Evolutionary conservation across 2,329 filamentous ascomycete species (phyloP), one percentile per base, ranked within the genome.

Genomic region (Annulohypoxylon truncatum): DNA sequence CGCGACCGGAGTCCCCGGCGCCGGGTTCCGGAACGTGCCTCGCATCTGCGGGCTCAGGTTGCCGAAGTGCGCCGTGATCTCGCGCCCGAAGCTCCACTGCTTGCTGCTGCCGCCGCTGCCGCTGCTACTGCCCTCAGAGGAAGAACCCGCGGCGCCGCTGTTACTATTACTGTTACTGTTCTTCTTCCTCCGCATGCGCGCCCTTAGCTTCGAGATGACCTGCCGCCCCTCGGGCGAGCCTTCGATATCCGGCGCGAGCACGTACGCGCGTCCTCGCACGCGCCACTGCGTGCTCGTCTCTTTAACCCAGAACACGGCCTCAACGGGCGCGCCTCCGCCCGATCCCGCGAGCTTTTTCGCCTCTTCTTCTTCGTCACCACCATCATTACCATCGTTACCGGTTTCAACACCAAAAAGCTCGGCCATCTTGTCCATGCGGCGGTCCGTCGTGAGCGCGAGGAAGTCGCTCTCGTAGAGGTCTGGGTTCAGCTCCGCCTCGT

Each of bases 11-110:
- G 83, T 82, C 0, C 92, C 92, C 0, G 92, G 90, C 4, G 86
- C 82, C 75, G 96, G 86, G 76, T 91, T 89, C 79, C 88, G 90
- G 77, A 94, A 94, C 7, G 87, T 85, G 8, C 91, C 91, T 77
- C 94, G 86, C 89, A 97, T 93, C 0, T 83, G 82, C 5, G 95
- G 95, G 71, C 87, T 90, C 72, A 96, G 80, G 78, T 97, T 97
- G 18, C 93, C 95, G 85, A 97, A 98, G 77, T 96, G 92, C 51
- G 88, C 92, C 53, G 92, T 94, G 35, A 97, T 79, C 80, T 97
- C 94, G 68, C 83, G 90, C 48, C 82, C 81, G 90, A 93, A 97
- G 71, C 87, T 91, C 93, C 94, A 97, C 0, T 82, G 79, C 13
- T 76, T 77, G 44, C 81, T 79, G 10, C 79, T n/a, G n/a, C n/a